Conservation (phyloP, 2,329 filamentous ascomycete genomes). For the Coniochaeta hoffmannii region DNA sequence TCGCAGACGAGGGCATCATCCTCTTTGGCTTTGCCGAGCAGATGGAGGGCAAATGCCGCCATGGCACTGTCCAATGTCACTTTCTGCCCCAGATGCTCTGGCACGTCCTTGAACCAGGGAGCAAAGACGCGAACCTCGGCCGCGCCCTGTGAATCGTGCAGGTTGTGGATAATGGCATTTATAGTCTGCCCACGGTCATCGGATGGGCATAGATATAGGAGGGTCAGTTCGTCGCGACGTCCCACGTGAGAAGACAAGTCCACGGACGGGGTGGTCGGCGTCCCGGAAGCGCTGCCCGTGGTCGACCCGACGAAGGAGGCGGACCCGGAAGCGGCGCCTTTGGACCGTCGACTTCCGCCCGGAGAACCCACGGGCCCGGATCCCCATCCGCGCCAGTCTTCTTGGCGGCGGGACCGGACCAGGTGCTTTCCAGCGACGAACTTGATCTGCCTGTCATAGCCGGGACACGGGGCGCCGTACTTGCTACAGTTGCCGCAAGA, state of each 20-base stretch:
- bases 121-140: conserved; percentile 9
- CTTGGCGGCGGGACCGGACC: conserved; percentile 21
- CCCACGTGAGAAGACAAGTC: background rate
- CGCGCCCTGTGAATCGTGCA: conserved; percentile 3
- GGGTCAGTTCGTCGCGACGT: background rate
- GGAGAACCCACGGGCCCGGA: background rate
- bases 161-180: conserved; percentile 20
- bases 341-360: background rate
- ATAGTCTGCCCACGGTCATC: conserved; percentile 21
- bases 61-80: conserved; percentile 29
- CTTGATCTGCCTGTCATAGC: conserved; percentile 30
- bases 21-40: conserved; percentile 26
- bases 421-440: conserved; percentile 32
- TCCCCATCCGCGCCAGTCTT: background rate
- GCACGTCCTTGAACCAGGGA: conserved; percentile 17
- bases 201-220: background rate
- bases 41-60: conserved; percentile 27
- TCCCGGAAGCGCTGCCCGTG: background rate
- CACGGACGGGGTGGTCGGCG: background rate
- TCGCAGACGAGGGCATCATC: conserved; percentile 22
- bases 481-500: conserved; percentile 30
- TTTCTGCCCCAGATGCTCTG: conserved; percentile 24
- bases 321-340: background rate
- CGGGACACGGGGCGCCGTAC: conserved; percentile 29
- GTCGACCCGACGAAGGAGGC: background rate